These are phyloP conservation scores for Polyrhizophydium stewartii DNA, from an alignment of 371 early-diverging fungal species.

Conservation along the genomic window DNA sequence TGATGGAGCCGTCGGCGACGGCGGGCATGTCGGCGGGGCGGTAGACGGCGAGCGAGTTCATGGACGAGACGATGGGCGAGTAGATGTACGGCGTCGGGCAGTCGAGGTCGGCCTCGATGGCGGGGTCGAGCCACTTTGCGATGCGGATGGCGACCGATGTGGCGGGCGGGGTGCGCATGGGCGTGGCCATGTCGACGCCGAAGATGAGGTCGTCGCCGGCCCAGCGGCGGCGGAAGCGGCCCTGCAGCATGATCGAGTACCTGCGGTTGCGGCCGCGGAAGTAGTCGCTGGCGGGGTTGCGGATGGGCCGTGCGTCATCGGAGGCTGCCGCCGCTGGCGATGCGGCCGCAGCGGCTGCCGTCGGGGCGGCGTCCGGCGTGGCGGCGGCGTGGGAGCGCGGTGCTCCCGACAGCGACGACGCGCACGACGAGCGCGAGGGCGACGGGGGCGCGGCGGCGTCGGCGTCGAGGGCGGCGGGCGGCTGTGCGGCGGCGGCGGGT, in stretches of 20 bases:
- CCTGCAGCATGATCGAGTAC: slow-evolving; percentile 62
- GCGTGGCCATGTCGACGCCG: slow-evolving; percentile 35
- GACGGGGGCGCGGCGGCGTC: too few relatives aligned
- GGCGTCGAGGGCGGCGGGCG: too few relatives aligned
- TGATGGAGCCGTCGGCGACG: background rate
- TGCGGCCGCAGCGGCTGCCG: background rate
- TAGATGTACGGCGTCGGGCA: slow-evolving; percentile 62
- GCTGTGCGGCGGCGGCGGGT: too few relatives aligned
- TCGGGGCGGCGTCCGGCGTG: background rate
- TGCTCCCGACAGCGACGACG: background rate
- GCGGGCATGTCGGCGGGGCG: background rate
- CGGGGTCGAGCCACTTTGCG: slow-evolving; percentile 72
- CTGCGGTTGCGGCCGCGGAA: slow-evolving; percentile 48
- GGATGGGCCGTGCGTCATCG: slow-evolving; percentile 23
- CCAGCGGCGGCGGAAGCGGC: slow-evolving; percentile 52
- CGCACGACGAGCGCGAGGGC: too few relatives aligned
- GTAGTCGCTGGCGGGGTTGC: slow-evolving; percentile 32
- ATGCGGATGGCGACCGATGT: slow-evolving; percentile 61
- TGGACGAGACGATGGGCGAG: slow-evolving; percentile 62
- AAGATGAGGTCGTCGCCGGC: slow-evolving; percentile 65
- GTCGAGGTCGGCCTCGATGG: slow-evolving; percentile 60
- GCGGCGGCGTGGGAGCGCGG: background rate
- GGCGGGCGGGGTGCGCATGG: slow-evolving; percentile 27
- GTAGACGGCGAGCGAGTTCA: slow-evolving; percentile 55
- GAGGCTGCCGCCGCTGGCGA: too few relatives aligned